Evolutionary conservation across 805 yeast species (phyloP).

Genomic region (Zygoascus ofunaensis): DNA sequence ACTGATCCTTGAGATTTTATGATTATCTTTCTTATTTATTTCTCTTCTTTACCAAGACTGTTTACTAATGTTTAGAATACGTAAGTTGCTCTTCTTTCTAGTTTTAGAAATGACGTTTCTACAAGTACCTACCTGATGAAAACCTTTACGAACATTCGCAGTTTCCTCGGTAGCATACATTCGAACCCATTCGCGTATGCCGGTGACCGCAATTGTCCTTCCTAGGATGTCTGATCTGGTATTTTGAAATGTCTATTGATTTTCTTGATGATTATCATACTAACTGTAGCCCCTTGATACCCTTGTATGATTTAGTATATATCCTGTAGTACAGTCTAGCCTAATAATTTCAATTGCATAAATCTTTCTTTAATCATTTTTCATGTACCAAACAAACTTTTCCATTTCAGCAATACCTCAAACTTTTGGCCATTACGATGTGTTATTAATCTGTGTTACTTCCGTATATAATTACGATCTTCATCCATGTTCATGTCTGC

Average conservation of each 20-base stretch:
- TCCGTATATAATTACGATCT: no score
- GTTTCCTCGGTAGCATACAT: conserved; percentile 37
- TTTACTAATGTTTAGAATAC: no score
- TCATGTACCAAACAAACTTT: no score
- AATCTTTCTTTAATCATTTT: no score
- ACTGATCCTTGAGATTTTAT: neutral
- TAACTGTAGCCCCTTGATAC: conserved; percentile 1
- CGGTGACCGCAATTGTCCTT: conserved; percentile 35
- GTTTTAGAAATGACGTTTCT: conserved; percentile 3
- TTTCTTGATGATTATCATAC: neutral
- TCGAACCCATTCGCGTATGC: conserved; percentile 31
- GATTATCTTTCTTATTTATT: conserved; percentile 2
- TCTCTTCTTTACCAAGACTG: neutral
- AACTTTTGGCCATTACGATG: no score
- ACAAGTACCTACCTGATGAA: conserved; percentile 26
- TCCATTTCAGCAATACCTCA: no score
- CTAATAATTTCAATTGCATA: no score
- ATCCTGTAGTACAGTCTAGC: no score
- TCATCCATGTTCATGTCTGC: no score
- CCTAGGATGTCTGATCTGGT: conserved; percentile 34
- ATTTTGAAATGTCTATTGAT: neutral
- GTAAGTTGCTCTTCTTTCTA: no score
- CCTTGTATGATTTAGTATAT: neutral
- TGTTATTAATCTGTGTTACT: no score
- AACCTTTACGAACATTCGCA: conserved; percentile 32